A percentile compares a stretch with the other conserved stretches of the same genome.
Conservation (phyloP, 75 land plant species). For the Cunninghamia lanceolata region DNA sequence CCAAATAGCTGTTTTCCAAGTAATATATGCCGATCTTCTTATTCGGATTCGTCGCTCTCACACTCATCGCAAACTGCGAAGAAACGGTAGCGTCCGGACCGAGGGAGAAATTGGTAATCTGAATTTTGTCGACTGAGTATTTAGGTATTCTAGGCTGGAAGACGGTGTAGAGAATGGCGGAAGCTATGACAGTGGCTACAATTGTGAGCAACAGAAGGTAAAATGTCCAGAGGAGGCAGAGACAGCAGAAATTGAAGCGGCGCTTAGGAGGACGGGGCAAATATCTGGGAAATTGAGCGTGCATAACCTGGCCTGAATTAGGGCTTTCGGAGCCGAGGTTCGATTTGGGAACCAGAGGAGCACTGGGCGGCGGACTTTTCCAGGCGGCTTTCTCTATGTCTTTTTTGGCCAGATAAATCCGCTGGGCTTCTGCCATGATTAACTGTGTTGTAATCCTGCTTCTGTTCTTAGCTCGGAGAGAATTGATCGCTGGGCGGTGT, state of each 20-base stretch:
- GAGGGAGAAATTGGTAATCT: constrained; percentile 15
- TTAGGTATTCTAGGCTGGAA: constrained; percentile 10
- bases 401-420: constrained; percentile 8
- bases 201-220: constrained; percentile 28
- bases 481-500: too few species aligned
- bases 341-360: neutral
- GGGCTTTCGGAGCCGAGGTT: constrained; percentile 1
- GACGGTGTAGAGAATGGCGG: constrained; percentile 32
- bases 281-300: neutral
- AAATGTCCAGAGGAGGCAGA: constrained; percentile 42
- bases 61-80: constrained; percentile 23
- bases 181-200: constrained; percentile 14
- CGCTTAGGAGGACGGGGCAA: neutral
- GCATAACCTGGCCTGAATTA: neutral
- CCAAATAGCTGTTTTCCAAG: too few species aligned
- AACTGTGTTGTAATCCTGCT: too few species aligned
- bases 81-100: neutral
- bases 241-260: constrained; percentile 26
- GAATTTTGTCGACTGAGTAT: constrained; percentile 22
- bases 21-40: constrained; percentile 4
- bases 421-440: constrained; percentile 22
- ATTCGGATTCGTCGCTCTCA: constrained; percentile 46
- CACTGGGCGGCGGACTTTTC: constrained; percentile 15
- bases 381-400: constrained; percentile 7
- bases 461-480: too few species aligned